Evolutionary conservation across 1,284 basidiomycete genomes (phyloP), one percentile per base, ranked within the genome.

Genomic region (Rhodotorula sp.): DNA sequence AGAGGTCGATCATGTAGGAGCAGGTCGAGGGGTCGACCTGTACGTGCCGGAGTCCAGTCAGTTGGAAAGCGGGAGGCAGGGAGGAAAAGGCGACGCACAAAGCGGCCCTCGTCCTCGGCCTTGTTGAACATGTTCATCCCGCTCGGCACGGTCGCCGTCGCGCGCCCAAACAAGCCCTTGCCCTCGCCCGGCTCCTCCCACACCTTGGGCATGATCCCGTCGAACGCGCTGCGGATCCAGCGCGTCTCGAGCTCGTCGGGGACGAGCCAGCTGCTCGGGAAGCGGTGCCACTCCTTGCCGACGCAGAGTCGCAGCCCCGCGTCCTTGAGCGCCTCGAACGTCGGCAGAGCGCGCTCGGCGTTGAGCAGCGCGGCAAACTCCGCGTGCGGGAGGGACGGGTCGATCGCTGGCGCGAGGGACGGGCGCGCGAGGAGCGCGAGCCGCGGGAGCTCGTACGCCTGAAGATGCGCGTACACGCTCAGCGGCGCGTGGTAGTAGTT

Each of bases 281-380:
- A 99, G 25, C 96, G 87, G 80, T 98, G 86, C 97, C 97, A 99
- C 82, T 99, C 96, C 80, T 95, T 92, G 46, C 90, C 94, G 67
- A 91, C 86, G 83, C 97, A 99, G 3, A 99, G 81, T n/a, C 85
- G 88, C 67, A 96, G 81, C 68, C 88, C 87, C 76, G 94, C 87
- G n/a, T 87, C 83, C 67, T 85, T 84, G 76, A 97, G 84, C 1
- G 87, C 87, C 1, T 87, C 82, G 51, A 91, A 84, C 80, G 95
- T 29, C 90, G 74, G 92, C 86, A 69, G 86, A 85, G 55, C 90
- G 86, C 15, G 85, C 62, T 87, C 85, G 59, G 84, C 36, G 48
- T 66, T 61, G 67, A 78, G 73, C 48, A 71, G 71, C 27, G 44
- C 61, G 34, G 65, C 53, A 46, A 78, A 77, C 54, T 74, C 64